Base-by-base conservation (phyloP, 768 basidiomycete species). In the Chalciporus piperatus region DNA sequence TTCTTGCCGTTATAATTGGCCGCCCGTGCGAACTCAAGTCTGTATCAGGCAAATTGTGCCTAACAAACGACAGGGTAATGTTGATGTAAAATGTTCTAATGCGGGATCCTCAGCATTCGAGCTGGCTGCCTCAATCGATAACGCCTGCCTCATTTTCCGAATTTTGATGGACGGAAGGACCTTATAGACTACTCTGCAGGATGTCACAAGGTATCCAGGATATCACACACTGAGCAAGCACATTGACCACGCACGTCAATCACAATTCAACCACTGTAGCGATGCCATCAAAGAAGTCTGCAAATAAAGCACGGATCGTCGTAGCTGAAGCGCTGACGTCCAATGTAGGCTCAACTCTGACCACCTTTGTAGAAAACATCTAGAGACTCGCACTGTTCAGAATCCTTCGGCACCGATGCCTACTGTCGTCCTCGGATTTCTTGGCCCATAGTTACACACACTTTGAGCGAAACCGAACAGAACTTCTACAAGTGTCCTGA, bases 11-110 rank as follows among this genome's bases (percentile, higher is more conserved):
- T 64, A 64, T 56, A 19, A 64, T 54, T 45, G 30, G 3, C 2
- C 12, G 10, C 47, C 40, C 65, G 64, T 66, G 64, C 33, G 64
- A 66, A 66, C 25, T 4, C 33, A n/a, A 22, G 9, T 22, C 61
- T 39, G 23, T 37, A 58, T 60, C 35, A n/a, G 54, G 52, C 32
- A 52, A 51, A 27, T 11, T 10, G 35, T 37, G 16, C 16, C 35
- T n/a, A n/a, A 13, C 25, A 11, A 40, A 22, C 14, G 39, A 20
- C 39, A 41, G 4, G 38, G 38, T 41, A 12, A 41, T 2, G 9
- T 32, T 32, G 32, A 32, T 32, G 32, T 32, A 32, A 32, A 32
- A 32, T 16, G 6, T 6, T 37, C 35, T 5, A 37, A 37, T 37
- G 35, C n/a, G 35, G 35, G 35, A 37, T 37, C 35, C 35, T 37